Base-by-base conservation (phyloP, 805 yeast genomes). In the Isabelozyma pseudorhagii region DNA sequence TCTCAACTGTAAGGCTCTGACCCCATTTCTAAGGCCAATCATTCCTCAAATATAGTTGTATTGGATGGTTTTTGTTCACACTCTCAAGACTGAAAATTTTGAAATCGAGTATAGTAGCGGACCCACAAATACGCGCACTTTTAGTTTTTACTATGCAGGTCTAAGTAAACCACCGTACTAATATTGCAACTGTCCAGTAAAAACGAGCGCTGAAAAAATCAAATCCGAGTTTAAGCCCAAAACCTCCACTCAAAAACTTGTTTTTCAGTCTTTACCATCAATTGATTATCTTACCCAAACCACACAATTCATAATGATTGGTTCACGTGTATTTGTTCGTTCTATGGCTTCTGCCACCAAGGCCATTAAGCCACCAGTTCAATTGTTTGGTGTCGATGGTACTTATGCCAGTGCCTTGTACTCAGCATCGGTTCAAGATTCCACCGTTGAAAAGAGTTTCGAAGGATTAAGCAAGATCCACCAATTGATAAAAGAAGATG, bases 361-460 rank as follows among this genome's bases (percentile, higher is more conserved):
- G 64, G 52, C 80, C 51, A 81, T 81, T 64, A 85, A 84, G 72
- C 91, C 96, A 47, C 97, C 98, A 50, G 88, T 93, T 56, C 97
- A 91, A 81, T 81, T 93, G 69, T 93, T 82, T 65, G 98, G 98
- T 56, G 76, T 93, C 60, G 97, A 92, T 60, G 99, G 98, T 67
- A 91, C 98, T 57, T 93, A 93, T 73, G 99, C 98, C 60, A 81
- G 90, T 50, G 97, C 99, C 45, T 81, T 94, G 62, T 93, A 85
- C 83, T 79, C 92, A 48, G 97, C 98, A 18, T 86, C 98, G 50
- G 86, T 86, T 58, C 86, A 89, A 79, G 83, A 83, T 60, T 81
- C 96, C 36, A 77, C 89, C 8, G 75, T 91, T 60, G 93, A 85
- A 50, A 72, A 84, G 54, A 85, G 92, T 49, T 78, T 79, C 61